Evolutionary conservation across 1,284 basidiomycete species (phyloP), one percentile per base, ranked within the genome.

Genomic region (Megacollybia platyphylla): DNA sequence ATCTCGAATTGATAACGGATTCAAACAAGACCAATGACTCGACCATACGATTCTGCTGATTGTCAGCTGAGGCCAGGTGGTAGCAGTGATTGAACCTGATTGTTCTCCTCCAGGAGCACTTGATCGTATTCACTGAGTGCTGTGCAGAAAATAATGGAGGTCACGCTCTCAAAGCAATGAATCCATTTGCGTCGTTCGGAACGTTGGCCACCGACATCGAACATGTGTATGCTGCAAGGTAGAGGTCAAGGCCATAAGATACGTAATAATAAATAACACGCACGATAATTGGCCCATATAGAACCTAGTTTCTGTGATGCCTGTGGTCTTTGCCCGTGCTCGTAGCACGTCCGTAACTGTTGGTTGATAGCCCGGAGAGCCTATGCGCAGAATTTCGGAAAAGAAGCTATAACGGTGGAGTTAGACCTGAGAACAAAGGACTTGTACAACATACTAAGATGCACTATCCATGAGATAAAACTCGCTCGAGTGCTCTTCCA

Each of bases 391-490:
- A 5, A 92, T 83, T 47, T 92, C 80, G 30, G 74, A 72, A 60
- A 97, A 96, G 63, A 98, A 97, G 61, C 88, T 91, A 46, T 6
- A 42, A 40, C 24, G 35, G 4, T 9, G 29, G 5, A 2, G 6
- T 1, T 8, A 44, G 40, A 28, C 41, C 6, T 35, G 40, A 44
- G 32, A 44, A 39, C 26, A 40, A 36, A 27, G 40, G 31, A 40
- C 15, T 38, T 39, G 36, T 34, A 39, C 34, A 1, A 76, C 85
- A 57, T 52, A 91, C 85, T 97, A 97, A 36, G 73, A 71, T 0
- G 93, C 93, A 40, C 81, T 91, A 61, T 97, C 94, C 93, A 97
- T 97, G 13, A 97, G 66, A 58, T 97, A 97, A 56, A 97, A 97
- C 49, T 96, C 84, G 58, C 75, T 86, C 32, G 73, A 73, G 48